Evolutionary conservation across 78 protist species (phyloP), one percentile per base, ranked within the genome.

Genomic region (Dictyostelium discoideum): DNA sequence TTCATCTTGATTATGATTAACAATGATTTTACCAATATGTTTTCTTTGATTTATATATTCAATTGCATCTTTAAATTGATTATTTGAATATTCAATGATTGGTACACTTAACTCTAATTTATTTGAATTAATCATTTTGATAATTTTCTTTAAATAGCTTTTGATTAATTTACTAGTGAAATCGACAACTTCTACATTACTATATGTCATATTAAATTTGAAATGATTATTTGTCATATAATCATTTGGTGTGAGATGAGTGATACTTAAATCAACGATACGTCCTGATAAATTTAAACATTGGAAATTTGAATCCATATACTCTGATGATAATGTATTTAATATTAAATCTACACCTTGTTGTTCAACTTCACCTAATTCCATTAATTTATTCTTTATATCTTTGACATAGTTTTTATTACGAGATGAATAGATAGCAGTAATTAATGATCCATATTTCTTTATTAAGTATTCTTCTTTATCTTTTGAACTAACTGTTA

Each of bases 1-100:
- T 24, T 67, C 76, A 67, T 24, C 76, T 67, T 67, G 76, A 67
- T 0, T 4, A 54, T 74, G 83, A 37, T 88, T 76, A 5, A 88
- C 77, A 2, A 88, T 60, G 3, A 88, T 67, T 74, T 88, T 88
- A 40, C 93, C 93, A 46, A 88, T 88, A n/a, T 88, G 93, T 20
- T 42, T 63, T 14, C 93, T 16, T 29, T 88, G 44, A 67, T 50
- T 67, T 5, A 88, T 39, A 40, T 72, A 67, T 44, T 88, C 86
- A 29, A 88, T 10, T 11, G 93, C 93, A 5, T 16, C 14, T 39
- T 40, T 63, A 13, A 54, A 16, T 16, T 54, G 44, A 3, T 14
- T 1, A 14, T 16, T 16, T 82, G 46, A 16, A 50, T 29, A 82
- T 26, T 39, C 86, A 13, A 16, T 54, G 7, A 82, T 82, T 29